Evolutionary conservation across 257 asterid species (phyloP), one percentile per base, ranked within the genome.

Genomic region (Jasminum sambac): DNA sequence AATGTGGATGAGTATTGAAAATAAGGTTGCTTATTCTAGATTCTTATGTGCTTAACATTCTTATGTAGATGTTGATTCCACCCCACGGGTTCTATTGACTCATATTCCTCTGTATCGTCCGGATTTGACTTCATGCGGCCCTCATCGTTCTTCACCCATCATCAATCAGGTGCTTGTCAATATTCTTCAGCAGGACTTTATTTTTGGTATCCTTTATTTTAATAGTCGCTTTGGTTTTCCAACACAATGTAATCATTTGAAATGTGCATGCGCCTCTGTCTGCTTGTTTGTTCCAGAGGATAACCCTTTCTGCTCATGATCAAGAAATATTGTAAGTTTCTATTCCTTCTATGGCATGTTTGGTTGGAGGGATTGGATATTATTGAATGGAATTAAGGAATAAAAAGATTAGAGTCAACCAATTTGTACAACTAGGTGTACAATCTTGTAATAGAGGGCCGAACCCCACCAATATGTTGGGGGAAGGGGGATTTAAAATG

Each of bases 81-180:
- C 72, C 36, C 88, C 91, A 57, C 87, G 93, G 84, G 89, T 95
- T 64, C 76, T 95, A 69, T 81, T 91, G 89, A 91, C 92, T 82
- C 99, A 95, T 79, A 91, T 95, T 66, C 98, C 99, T 48, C 73
- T 95, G 71, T 84, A 86, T 81, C 92, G 99, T 55, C 81, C 89
- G 19, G 95, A 89, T 80, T 72, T 78, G 82, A 91, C 95, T 73
- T 79, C 87, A 19, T 95, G 99, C 39, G 98, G 98, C 72, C 90
- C 94, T 64, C 78, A 78, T 77, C 96, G 99, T 52, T 76, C 85
- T 64, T 91, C 98, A 23, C 74, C 89, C 13, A 70, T 88, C 71
- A 91, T 91, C 80, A 91, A 95, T 81, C 99, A 95, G 91, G 98
- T 88, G 79, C 30, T 57, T 71, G 25, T 48, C 25, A 50, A 44